These are phyloP conservation scores for Paraphaeosphaeria sporulosa DNA, from an alignment of 2,329 filamentous ascomycete genomes.

Conservation along the genomic window DNA sequence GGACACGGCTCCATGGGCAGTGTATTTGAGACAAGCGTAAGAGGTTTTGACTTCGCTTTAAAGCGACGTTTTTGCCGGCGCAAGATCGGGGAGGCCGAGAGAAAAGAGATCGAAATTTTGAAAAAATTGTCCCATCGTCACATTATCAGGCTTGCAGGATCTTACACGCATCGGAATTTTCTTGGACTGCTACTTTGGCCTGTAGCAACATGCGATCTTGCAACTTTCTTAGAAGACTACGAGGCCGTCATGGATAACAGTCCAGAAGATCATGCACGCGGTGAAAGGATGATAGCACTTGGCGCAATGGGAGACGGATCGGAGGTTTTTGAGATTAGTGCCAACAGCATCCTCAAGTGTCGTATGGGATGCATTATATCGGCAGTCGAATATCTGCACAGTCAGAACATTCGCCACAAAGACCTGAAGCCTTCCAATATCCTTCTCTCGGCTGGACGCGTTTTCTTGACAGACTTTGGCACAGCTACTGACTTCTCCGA, in stretches of 20 bases:
- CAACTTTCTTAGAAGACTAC: constrained; percentile 23
- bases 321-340: too few species aligned
- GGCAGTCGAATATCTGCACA: constrained; percentile 32
- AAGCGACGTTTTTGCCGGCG: constrained; percentile 27
- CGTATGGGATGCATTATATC: constrained; percentile 18
- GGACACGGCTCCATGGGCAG: constrained; percentile 29
- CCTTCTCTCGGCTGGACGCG: constrained; percentile 19
- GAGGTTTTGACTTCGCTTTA: constrained; percentile 27
- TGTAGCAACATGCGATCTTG: constrained; percentile 30
- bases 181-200: constrained; percentile 31
- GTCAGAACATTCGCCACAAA: constrained; percentile 30
- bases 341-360: too few species aligned
- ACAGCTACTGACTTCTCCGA: constrained; percentile 28
- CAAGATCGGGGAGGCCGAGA: constrained; percentile 21
- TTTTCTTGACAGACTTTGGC: constrained; percentile 36
- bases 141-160: constrained; percentile 31
- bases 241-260: too few species aligned
- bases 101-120: constrained; percentile 33
- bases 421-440: constrained; percentile 34
- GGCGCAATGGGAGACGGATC: neutral
- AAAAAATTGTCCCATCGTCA: constrained; percentile 30
- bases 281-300: constrained; percentile 3
- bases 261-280: neutral
- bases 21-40: constrained; percentile 30
- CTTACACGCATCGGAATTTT: constrained; percentile 27